Evolutionary conservation across 2,329 filamentous ascomycete species (phyloP), one percentile per base, ranked within the genome.

Genomic region (Rosellinia necatrix): DNA sequence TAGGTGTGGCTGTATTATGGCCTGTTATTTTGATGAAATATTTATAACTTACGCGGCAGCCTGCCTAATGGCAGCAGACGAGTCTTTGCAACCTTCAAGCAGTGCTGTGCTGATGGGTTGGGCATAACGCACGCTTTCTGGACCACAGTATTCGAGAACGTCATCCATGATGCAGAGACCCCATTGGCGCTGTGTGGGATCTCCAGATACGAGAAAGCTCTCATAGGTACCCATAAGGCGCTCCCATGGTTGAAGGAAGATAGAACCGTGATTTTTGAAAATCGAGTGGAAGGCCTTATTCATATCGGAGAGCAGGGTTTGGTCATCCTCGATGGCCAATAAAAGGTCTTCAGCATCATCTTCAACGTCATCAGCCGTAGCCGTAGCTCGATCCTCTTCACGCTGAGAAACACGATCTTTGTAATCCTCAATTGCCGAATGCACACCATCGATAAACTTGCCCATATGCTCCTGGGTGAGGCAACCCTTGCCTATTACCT

Each of bases 241-340:
- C 71, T 96, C 90, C 92, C 93, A 99, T 37, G 91, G 81, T 4
- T 87, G 88, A 50, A 99, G 81, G 80, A 99, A 99, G 9, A 82
- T 78, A 8, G 86, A 81, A 21, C 91, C 90, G 71, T 97, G 92
- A 76, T 96, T 92, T 80, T 97, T 97, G 82, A 99, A 99, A 64
- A 99, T 91, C 58, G 92, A 93, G 75, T 99, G 94, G 83, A 96
- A 99, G 0, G 94, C 93, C 80, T 99, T 99, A 84, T 99, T 99
- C 94, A 99, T 99, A 70, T 99, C 94, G 1, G 92, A 96, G 38
- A 99, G 82, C 15, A 99, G 81, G 19, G 92, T 96, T 75, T 97
- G 93, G 71, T 99, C 94, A 65, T 99, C 94, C 73, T 99, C 94
- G 43, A 99, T 92, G 10, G 93, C 94, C 66, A 96, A 89, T 27